Base-by-base conservation (phyloP, 2,329 filamentous ascomycete genomes). In the Emericellopsis atlantica region DNA sequence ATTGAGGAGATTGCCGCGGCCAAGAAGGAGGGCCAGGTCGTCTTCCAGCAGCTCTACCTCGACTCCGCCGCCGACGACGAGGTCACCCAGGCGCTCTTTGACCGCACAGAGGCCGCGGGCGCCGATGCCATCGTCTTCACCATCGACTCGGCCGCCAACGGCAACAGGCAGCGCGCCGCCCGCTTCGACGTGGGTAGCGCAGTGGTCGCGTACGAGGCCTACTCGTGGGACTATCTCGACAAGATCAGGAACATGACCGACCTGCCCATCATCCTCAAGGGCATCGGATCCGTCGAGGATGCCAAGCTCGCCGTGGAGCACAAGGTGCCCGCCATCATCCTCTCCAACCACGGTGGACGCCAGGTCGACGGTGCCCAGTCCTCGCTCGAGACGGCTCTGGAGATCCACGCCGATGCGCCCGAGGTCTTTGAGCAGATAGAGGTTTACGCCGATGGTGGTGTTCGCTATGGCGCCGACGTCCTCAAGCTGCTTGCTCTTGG, bases 401-500 rank as follows among this genome's bases (percentile, higher is more conserved):
- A 65, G 47, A 62, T 65, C 43, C 51, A 60, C 51, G 40, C 57
- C 44, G 46, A 61, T 45, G 54, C 53, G 21, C 59, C 60, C 14
- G 55, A 61, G 36, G 49, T 64, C 36, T 61, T 66, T 44, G 53
- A 58, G 49, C 46, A 60, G 50, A 59, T 58, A 3, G 60, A 64
- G 48, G 51, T 64, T 34, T 57, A 54, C 32, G 60, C 60, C 15
- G 63, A 68, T 44, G 64, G 65, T 5, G 65, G 65, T 39, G 50
- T 68, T 16, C 59, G 65, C 36, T 64, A 64, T 42, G 65, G 64
- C 10, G 56, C 55, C 9, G 65, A 68, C 37, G 58, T 55, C 11
- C 51, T 67, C n/a, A 62, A 64, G 46, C 56, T 66, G 22, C 54
- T 68, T n/a, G 55, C 62, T 3, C 58, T 66, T 12, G 64, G 65